Evolutionary conservation across 768 basidiomycete species (phyloP).

Genomic region (Pisolithus microcarpus): DNA sequence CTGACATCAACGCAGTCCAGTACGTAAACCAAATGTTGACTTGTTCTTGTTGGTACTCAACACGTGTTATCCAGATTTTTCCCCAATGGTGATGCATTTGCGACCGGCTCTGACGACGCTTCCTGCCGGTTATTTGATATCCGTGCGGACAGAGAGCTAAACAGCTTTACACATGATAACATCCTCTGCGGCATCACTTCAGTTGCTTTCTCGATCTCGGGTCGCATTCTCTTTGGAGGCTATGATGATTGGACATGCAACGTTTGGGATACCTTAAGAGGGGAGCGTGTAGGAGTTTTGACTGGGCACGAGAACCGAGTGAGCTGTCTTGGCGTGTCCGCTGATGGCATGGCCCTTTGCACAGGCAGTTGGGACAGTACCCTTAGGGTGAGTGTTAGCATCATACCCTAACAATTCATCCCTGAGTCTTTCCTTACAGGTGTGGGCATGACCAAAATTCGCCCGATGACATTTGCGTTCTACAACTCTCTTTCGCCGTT

Average conservation of each 20-base stretch:
- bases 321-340: conserved; percentile 90
- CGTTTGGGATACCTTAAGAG: conserved; percentile 98
- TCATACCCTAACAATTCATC: conserved; percentile 1
- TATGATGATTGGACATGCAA: conserved; percentile 99
- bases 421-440: conserved; percentile 37
- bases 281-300: conserved; percentile 94
- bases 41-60: conserved; percentile 4
- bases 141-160: conserved; percentile 93
- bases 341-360: conserved; percentile 97
- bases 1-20: conserved; percentile 99
- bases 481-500: conserved; percentile 17
- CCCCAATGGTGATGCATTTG: conserved; percentile 99
- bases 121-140: conserved; percentile 98
- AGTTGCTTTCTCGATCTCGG: conserved; percentile 97
- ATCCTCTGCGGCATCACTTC: conserved; percentile 98
- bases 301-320: conserved; percentile 98
- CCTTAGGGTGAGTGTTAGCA: conserved; percentile 61
- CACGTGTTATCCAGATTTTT: conserved; percentile 65
- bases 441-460: conserved; percentile 66
- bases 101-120: conserved; percentile 97
- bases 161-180: conserved; percentile 96
- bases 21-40: conserved; percentile 36
- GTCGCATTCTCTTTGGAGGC: conserved; percentile 94
- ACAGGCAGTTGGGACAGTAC: conserved; percentile 98
- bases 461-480: conserved; percentile 17